Evolutionary conservation across 2,329 filamentous ascomycete genomes (phyloP), one percentile per base, ranked within the genome.

Genomic region (Alternaria infectoria): DNA sequence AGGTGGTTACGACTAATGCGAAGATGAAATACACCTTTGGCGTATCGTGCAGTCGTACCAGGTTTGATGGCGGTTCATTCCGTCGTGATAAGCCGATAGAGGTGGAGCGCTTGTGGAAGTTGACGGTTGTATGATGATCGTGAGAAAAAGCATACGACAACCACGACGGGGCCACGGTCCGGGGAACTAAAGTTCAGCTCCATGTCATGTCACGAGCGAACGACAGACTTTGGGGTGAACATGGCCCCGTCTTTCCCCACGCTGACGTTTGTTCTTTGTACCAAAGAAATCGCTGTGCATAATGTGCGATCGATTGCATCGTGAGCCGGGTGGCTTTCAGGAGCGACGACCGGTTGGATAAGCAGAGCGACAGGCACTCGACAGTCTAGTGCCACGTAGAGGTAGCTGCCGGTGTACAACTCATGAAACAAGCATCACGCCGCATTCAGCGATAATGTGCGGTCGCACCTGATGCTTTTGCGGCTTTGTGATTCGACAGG

Each of bases 371-470:
- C 64, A 66, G 63, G 64, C 57, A 69, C 49, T 66, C 32, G 64
- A 56, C 62, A 45, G 60, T 59, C 45, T 50, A 67, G 66, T 68
- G 69, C 70, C 70, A 73, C 74, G 70, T 69, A 69, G 60, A 68
- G 52, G 56, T 72, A 69, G 70, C 70, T 57, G 68, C 68, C 69
- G 69, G 71, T 79, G 77, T 79, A 79, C 77, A 80, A 77, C 75
- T 73, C 76, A 79, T 78, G 77, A 79, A 78, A 79, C 75, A 73
- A 63, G 71, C 62, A 74, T 79, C 74, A 79, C 69, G 74, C 73
- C 66, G 75, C 71, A 72, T 72, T 57, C 51, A 69, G 69, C 63
- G 59, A 68, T 58, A 62, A 59, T 65, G n/a, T 30, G 60, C 55
- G 54, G 77, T 77, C 60, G 76, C 77, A 79, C 77, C 76, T 79